A percentile compares a stretch with the other conserved stretches of the same genome.
These are phyloP conservation scores for Prinsepia uniflora DNA, from an alignment of 306 rosid species.

Conservation along the genomic window DNA sequence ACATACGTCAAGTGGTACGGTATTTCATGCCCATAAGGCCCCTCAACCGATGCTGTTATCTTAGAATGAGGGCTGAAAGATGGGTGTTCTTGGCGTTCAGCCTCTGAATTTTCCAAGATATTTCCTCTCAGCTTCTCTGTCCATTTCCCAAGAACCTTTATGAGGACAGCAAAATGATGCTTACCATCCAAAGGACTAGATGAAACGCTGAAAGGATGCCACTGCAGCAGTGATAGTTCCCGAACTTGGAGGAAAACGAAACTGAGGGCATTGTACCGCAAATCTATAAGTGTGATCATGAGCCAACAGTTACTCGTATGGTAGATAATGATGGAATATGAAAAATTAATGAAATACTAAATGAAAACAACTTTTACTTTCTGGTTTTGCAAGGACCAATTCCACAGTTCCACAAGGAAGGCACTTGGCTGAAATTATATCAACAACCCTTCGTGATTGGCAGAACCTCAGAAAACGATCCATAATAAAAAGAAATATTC, in stretches of 20 bases:
- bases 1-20: constrained; percentile 83
- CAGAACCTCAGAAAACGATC: constrained; percentile 88
- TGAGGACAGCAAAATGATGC: constrained; percentile 64
- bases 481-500: constrained; percentile 67
- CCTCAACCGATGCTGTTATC: constrained; percentile 79
- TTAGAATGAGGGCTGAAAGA: constrained; percentile 23
- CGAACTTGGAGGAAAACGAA: constrained; percentile 84
- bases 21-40: constrained; percentile 88
- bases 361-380: constrained; percentile 40
- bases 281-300: constrained; percentile 37
- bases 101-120: constrained; percentile 32
- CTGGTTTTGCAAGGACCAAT: constrained; percentile 76
- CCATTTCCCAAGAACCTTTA: constrained; percentile 93
- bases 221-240: constrained; percentile 82
- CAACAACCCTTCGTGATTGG: constrained; percentile 71
- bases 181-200: constrained; percentile 94
- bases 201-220: constrained; percentile 98
- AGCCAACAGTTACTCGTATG: constrained; percentile 21
- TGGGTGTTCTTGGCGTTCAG: constrained; percentile 28
- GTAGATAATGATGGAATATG: background rate
- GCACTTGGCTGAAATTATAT: constrained; percentile 65
- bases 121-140: constrained; percentile 49
- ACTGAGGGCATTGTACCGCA: constrained; percentile 88
- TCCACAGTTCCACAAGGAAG: constrained; percentile 91
- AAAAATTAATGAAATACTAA: constrained; percentile 7